Percentiles rank a stretch among this genome's conserved stretches.
phyloP scores from a whole-genome alignment of 768 basidiomycete genomes.

The Lentinula boryana region DNA sequence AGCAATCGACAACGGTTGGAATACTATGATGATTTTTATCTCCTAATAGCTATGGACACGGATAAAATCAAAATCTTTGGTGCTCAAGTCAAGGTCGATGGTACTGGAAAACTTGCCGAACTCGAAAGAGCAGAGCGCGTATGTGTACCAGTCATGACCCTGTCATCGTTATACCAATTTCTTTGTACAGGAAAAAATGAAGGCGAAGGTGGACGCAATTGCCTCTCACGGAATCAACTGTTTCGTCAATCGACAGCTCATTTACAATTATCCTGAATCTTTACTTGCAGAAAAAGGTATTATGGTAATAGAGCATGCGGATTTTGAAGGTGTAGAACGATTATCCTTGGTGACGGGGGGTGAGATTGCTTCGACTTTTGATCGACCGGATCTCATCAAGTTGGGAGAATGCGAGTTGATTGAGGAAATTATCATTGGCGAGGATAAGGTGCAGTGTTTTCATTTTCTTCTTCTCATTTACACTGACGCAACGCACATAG shows the following conservation, averaged over 20 bases:
- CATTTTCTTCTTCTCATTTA: background rate
- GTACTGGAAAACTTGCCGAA: slow-evolving; percentile 95
- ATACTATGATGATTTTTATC: background rate
- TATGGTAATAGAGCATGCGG: slow-evolving; percentile 95
- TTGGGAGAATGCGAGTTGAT: slow-evolving; percentile 92
- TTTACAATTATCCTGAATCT: slow-evolving; percentile 99
- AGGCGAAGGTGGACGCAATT: slow-evolving; percentile 92
- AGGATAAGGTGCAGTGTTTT: slow-evolving; percentile 72
- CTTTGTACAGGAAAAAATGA: slow-evolving; percentile 91
- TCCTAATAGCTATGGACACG: slow-evolving; percentile 87
- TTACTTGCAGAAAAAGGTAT: slow-evolving; percentile 93
- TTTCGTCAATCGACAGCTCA: slow-evolving; percentile 96
- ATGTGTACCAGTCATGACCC: slow-evolving; percentile 14
- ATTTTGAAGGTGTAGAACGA: slow-evolving; percentile 98
- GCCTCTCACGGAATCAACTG: slow-evolving; percentile 89
- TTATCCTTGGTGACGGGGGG: slow-evolving; percentile 95
- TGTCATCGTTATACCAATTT: background rate
- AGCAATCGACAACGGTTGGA: background rate
- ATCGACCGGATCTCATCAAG: slow-evolving; percentile 81
- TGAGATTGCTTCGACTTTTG: slow-evolving; percentile 95
- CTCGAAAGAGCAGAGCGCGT: slow-evolving; percentile 94
- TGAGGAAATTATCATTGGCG: slow-evolving; percentile 99
- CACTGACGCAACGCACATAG: slow-evolving; percentile 30
- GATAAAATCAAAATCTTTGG: slow-evolving; percentile 99
- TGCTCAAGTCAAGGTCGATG: slow-evolving; percentile 91